Base-by-base conservation (phyloP, 2,329 filamentous ascomycete species). In the Parafenestella ontariensis region DNA sequence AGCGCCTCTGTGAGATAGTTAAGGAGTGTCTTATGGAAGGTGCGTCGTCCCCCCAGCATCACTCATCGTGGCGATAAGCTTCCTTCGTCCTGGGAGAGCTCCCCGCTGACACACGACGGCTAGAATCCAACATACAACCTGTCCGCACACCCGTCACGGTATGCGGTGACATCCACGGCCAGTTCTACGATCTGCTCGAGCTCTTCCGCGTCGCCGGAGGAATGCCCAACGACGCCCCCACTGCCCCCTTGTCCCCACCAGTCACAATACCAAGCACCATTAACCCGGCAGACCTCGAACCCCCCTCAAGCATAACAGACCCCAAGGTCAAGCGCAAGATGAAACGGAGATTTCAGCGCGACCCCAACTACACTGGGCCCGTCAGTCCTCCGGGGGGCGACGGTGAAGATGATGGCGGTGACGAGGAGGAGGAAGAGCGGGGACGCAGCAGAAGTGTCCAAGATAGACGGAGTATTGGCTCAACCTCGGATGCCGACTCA, bases 41-140 rank as follows among this genome's bases (percentile, higher is more conserved):
- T 95, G 75, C 66, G 80, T 52, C 24, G n/a, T n/a, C n/a, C n/a
- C n/a, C n/a, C n/a, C n/a, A n/a, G n/a, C n/a, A n/a, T n/a, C n/a
- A n/a, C n/a, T n/a, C n/a, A n/a, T n/a, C n/a, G n/a, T n/a, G n/a
- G n/a, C n/a, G n/a, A n/a, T n/a, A n/a, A n/a, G n/a, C n/a, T n/a
- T n/a, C n/a, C n/a, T n/a, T n/a, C n/a, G n/a, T n/a, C n/a, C n/a
- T n/a, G n/a, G 3, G 28, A 31, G 75, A 66, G 80, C 51, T 31
- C n/a, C n/a, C n/a, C n/a, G n/a, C n/a, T n/a, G n/a, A n/a, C n/a
- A n/a, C n/a, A n/a, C n/a, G n/a, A n/a, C n/a, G n/a, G n/a, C n/a
- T n/a, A 96, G 95, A 99, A 80, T 97, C 93, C 62, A 99, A 99
- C 76, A 98, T 99, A 55, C 95, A 98, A 76, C 95, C 95, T n/a